Base-by-base conservation (phyloP, 2,329 filamentous ascomycete species). In the Sporothrix inflata region DNA sequence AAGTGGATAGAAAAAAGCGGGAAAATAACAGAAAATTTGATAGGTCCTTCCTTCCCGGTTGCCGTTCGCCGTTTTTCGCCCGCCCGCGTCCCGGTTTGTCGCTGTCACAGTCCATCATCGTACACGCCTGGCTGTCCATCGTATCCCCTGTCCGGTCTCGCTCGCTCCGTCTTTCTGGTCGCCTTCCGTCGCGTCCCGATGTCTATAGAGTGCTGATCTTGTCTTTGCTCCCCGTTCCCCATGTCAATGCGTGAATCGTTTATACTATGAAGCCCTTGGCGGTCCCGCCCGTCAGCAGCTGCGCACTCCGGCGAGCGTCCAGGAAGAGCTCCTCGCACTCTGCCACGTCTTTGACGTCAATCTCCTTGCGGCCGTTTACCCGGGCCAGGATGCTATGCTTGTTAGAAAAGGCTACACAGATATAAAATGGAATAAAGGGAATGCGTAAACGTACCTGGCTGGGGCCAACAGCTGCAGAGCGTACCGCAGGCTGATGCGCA, bases 381-480 rank as follows among this genome's bases (percentile, higher is more conserved):
- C 93, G 91, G 73, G 95, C 94, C 78, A 98, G 87, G 82, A 98
- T 97, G 82, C 92, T 91, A 77, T 78, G 72, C 73, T 14, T 16
- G 73, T 72, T 71, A 69, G 72, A 66, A 67, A 49, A 21, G 19
- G 27, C 27, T 11, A 6, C 42, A 5, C 4, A 6, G 5, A 14
- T 14, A 14, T 21, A 45, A 71, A 65, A 30, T 65, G 70, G 34
- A 68, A 34, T 71, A 3, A 75, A 74, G 40, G 38, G 65, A 60
- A 4, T 16, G 30, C 4, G 24, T 24, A 24, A 40, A 63, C 60
- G 8, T 83, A 89, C 87, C 88, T 95, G 69, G 94, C 91, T 1
- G 94, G 94, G 34, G 94, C 93, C 77, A 99, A 86, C 76, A 99
- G 84, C 83, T 98, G 96, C 80, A 99, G 85, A 76, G 94, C 95